Evolutionary conservation across 805 yeast species (phyloP), one percentile per base, ranked within the genome.

Genomic region (Isabelozyma pseudorhagii): DNA sequence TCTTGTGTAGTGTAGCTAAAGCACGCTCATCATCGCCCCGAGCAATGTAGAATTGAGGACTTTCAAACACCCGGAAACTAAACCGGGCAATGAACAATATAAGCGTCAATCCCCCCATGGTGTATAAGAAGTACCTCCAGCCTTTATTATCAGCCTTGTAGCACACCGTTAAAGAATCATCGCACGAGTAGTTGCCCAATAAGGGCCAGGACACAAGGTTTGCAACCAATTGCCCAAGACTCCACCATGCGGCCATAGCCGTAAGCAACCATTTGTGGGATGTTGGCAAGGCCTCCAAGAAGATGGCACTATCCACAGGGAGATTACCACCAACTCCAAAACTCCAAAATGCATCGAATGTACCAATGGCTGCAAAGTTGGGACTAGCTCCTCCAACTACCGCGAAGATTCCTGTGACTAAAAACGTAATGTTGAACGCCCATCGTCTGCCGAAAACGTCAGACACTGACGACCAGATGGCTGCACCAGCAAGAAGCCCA

Each of bases 91-190:
- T 45, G 29, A 68, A 68, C 65, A 70, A 62, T 14, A 60, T 53
- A 48, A 69, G 56, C 3, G 83, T 83, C 36, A 83, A 52, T 18
- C 84, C 78, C 11, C 77, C 64, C 47, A 80, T 57, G 6, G 81
- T 81, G 53, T 75, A 74, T 53, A 73, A 68, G 45, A 74, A 69
- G 62, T 83, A 83, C 55, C 87, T 64, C 87, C 87, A 83, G 46
- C 87, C 87, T 66, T 77, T 73, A 62, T 83, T 83, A 36, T 68
- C 60, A 11, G 57, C 50, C 8, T 78, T 68, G 29, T 71, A 69
- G 60, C 87, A 82, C 40, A 67, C 42, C 8, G 61, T 60, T 8
- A 66, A 57, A 50, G 40, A 44, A 28, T 45, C 45, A 36, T 45
- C 51, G 50, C 85, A 80, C 7, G 79, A 72, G 51, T 72, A 66